A percentile compares a stretch with the other conserved stretches of the same genome.
Conservation (phyloP, 2,329 filamentous ascomycete genomes). For the Aureobasidium sp. region DNA sequence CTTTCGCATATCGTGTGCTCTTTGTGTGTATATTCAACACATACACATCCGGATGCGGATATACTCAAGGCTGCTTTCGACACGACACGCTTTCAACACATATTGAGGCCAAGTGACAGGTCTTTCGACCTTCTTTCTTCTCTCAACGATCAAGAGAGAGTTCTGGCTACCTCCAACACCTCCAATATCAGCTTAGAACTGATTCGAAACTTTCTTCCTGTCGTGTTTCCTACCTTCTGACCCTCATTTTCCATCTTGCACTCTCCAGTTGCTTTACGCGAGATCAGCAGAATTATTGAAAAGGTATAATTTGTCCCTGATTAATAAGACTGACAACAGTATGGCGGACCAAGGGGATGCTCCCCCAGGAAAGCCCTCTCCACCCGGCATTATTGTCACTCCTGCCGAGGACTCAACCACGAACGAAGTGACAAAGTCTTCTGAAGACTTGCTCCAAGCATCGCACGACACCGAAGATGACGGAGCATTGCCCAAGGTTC, state of each 20-base stretch:
- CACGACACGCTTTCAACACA: conserved; percentile 1
- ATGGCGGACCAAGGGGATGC: background rate
- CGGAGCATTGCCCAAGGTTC: background rate
- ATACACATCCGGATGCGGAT: conserved; percentile 10
- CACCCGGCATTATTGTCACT: background rate
- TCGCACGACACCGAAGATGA: background rate
- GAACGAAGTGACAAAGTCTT: background rate
- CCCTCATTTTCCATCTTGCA: background rate
- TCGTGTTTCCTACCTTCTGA: background rate
- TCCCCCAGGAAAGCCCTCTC: background rate
- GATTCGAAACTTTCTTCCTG: background rate
- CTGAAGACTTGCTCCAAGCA: background rate
- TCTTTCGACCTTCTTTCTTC: background rate
- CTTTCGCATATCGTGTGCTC: background rate
- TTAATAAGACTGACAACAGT: background rate
- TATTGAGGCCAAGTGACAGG: background rate
- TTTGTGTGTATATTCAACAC: conserved; percentile 3
- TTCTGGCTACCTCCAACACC: too few species aligned
- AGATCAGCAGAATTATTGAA: background rate
- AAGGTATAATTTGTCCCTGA: background rate
- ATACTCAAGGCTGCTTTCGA: background rate
- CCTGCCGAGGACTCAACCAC: background rate
- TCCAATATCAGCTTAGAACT: background rate
- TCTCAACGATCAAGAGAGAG: background rate
- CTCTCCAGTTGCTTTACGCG: background rate